phyloP scores from a whole-genome alignment of 2,329 filamentous ascomycete genomes.

The Colletotrichum sp. region DNA sequence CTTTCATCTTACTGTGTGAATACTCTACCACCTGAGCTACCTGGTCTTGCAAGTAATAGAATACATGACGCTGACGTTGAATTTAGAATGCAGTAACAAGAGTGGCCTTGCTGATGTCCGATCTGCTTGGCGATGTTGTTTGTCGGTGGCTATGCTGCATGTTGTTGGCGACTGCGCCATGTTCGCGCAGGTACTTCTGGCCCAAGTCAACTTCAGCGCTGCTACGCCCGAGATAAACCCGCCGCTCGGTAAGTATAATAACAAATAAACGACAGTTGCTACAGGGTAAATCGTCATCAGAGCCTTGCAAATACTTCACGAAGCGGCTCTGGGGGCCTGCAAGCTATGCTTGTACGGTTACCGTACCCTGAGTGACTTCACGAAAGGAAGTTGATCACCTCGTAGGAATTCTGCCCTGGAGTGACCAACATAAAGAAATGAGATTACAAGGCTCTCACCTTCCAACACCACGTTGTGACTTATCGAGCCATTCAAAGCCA shows the following conservation, averaged over 20 bases:
- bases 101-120: background rate
- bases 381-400: background rate
- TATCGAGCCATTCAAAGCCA: background rate
- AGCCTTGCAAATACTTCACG: background rate
- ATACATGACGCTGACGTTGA: background rate
- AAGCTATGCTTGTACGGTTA: background rate
- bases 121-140: background rate
- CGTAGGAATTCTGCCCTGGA: background rate
- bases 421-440: fast-evolving
- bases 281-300: background rate
- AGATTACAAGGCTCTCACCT: background rate
- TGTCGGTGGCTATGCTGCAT: background rate
- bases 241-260: background rate
- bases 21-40: background rate
- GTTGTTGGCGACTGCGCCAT: background rate
- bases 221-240: background rate
- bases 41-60: background rate
- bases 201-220: background rate
- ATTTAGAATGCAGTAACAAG: background rate
- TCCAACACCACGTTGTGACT: background rate
- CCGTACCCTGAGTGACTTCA: fast-evolving
- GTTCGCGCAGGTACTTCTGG: background rate
- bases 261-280: background rate
- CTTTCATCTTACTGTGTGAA: background rate
- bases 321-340: background rate